Conservation (phyloP, 306 rosid genomes). For the Vigna nakashimae region DNA sequence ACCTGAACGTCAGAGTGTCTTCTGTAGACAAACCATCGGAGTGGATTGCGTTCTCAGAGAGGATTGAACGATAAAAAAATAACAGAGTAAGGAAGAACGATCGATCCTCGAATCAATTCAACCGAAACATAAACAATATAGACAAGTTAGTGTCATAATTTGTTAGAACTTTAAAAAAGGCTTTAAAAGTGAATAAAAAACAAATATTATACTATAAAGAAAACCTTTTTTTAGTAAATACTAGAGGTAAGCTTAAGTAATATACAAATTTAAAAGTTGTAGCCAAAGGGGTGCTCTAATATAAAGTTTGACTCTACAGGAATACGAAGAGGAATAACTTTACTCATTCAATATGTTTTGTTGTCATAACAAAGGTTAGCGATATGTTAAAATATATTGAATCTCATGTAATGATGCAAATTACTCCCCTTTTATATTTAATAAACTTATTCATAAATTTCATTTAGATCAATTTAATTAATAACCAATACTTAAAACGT, state of each 20-base stretch:
- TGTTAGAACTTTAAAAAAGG: not conserved
- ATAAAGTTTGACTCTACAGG: conserved; percentile 1
- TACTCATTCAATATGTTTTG: not conserved
- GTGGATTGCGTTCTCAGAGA: no score
- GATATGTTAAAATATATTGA: not conserved
- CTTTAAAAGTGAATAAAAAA: not conserved
- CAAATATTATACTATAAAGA: not conserved
- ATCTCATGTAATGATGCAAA: not conserved
- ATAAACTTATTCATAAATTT: not conserved
- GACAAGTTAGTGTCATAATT: not conserved
- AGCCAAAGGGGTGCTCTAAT: not conserved
- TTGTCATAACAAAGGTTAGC: not conserved
- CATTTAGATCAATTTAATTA: not conserved
- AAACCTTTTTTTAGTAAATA: not conserved
- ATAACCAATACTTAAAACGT: no score
- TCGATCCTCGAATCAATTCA: no score
- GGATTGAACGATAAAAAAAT: no score
- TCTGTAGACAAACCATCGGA: no score
- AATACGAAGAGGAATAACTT: conserved; percentile 21
- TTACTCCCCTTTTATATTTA: not conserved
- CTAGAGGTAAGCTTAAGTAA: not conserved
- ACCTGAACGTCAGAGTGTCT: no score
- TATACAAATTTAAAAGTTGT: not conserved
- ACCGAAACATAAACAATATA: not conserved
- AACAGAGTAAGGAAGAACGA: no score